phyloP scores from a whole-genome alignment of 352 stramenopile genomes.

The Phytophthora nicotianae region DNA sequence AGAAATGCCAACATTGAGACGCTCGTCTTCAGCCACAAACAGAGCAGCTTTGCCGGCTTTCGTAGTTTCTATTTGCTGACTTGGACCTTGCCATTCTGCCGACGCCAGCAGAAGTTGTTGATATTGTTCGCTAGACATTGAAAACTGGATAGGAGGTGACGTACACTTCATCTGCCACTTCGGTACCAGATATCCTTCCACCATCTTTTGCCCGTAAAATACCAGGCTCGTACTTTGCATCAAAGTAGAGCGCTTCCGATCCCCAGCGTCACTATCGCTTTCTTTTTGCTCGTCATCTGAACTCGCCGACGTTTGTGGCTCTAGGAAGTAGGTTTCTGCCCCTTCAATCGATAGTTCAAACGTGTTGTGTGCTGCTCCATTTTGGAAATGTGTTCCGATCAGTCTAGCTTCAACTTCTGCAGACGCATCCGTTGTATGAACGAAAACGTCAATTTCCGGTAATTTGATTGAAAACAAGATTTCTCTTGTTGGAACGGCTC shows the following conservation, averaged over 20 bases:
- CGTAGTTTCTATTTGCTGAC: background rate
- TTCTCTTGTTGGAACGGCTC: slow-evolving; percentile 13
- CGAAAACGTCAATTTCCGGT: slow-evolving; percentile 68
- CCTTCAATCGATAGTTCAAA: slow-evolving; percentile 65
- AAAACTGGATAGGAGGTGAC: slow-evolving; percentile 75
- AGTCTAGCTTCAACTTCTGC: slow-evolving; percentile 69
- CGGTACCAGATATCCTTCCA: slow-evolving; percentile 39
- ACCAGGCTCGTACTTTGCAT: slow-evolving; percentile 64
- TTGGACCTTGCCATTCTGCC: slow-evolving; percentile 48
- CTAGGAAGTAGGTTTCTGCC: slow-evolving; percentile 68
- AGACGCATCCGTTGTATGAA: slow-evolving; percentile 65
- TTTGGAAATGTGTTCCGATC: slow-evolving; percentile 58
- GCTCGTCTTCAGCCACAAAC: slow-evolving; percentile 72
- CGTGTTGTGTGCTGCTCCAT: slow-evolving; percentile 48
- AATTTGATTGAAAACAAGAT: slow-evolving; percentile 62
- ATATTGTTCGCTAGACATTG: slow-evolving; percentile 68
- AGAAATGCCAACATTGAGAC: slow-evolving; percentile 60
- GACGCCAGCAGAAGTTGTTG: slow-evolving; percentile 69
- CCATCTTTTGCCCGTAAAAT: slow-evolving; percentile 65
- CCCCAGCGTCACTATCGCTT: background rate
- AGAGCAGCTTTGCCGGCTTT: slow-evolving; percentile 12
- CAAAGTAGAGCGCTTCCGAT: slow-evolving; percentile 62
- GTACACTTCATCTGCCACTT: slow-evolving; percentile 72
- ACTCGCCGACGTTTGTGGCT: slow-evolving; percentile 24
- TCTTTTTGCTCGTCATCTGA: background rate